phyloP scores from a whole-genome alignment of 306 rosid species.

The Prunus mongolica region DNA sequence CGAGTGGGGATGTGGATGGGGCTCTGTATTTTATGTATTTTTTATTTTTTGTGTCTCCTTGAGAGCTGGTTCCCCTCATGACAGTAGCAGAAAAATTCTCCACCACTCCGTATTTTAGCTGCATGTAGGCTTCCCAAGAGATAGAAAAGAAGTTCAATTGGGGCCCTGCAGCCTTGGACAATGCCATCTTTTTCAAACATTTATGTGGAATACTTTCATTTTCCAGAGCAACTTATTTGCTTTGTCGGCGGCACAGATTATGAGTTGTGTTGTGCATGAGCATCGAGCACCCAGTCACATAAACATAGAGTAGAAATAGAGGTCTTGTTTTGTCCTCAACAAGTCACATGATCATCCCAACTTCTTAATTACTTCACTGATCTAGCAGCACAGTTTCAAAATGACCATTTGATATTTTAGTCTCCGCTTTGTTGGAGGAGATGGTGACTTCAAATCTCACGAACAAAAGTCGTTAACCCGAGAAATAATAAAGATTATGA shows the following conservation, averaged over 20 bases:
- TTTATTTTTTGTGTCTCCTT: conserved; percentile 23
- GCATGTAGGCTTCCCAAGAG: conserved; percentile 24
- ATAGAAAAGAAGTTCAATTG: background rate
- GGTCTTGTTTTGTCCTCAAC: background rate
- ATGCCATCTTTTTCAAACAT: background rate
- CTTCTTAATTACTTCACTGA: background rate
- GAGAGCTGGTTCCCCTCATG: conserved; percentile 19
- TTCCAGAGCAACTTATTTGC: background rate
- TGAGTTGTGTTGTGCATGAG: background rate
- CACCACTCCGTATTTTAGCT: conserved; percentile 25
- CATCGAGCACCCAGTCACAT: background rate
- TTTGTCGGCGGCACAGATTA: background rate
- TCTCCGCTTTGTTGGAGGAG: too few species aligned
- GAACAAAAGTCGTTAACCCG: too few species aligned
- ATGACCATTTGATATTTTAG: too few species aligned
- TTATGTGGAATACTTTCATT: background rate
- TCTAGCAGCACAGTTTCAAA: too few species aligned
- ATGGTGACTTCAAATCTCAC: background rate
- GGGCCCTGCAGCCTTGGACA: conserved; percentile 10
- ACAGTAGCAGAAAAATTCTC: conserved; percentile 3
- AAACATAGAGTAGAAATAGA: background rate
- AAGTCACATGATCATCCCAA: background rate
- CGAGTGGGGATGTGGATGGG: conserved; percentile 16
- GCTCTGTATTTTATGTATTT: background rate
- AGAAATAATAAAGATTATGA: background rate